phyloP scores from a whole-genome alignment of 192 early-diverging fungal genomes.

The Linnemannia schmuckeri region DNA sequence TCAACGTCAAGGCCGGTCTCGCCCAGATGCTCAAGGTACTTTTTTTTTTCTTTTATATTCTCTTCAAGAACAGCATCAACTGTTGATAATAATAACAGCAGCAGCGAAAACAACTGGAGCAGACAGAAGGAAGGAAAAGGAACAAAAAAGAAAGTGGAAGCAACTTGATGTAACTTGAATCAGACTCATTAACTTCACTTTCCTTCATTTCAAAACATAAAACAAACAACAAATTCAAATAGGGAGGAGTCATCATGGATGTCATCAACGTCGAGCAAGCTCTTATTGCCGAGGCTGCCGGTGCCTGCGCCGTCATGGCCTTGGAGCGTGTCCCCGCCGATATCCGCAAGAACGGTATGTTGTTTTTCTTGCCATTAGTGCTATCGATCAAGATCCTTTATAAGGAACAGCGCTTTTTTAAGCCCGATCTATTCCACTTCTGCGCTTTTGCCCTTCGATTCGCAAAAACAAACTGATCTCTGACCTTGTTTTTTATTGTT shows the following conservation, averaged over 20 bases:
- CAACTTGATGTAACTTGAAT: background rate
- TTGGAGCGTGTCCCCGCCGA: constrained; percentile 98
- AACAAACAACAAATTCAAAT: background rate
- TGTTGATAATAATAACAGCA: background rate
- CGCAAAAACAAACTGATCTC: background rate
- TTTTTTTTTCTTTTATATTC: background rate
- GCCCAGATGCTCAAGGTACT: constrained; percentile 98
- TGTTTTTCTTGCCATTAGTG: background rate
- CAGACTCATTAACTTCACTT: background rate
- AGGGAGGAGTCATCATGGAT: constrained; percentile 99
- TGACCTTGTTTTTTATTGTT: background rate
- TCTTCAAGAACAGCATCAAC: background rate
- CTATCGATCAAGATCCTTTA: background rate
- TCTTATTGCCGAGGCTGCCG: constrained; percentile 96
- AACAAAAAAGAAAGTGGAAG: background rate
- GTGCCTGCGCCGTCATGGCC: constrained; percentile 98
- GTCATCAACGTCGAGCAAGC: constrained; percentile 98
- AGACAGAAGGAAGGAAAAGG: background rate
- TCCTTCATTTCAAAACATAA: background rate
- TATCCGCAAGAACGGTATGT: constrained; percentile 92
- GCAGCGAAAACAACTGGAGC: background rate
- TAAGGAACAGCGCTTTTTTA: background rate
- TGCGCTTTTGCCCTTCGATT: background rate
- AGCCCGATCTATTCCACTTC: background rate
- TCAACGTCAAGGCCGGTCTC: constrained; percentile 94